phyloP scores from a whole-genome alignment of 352 stramenopile genomes.

The Phytophthora sp. region DNA sequence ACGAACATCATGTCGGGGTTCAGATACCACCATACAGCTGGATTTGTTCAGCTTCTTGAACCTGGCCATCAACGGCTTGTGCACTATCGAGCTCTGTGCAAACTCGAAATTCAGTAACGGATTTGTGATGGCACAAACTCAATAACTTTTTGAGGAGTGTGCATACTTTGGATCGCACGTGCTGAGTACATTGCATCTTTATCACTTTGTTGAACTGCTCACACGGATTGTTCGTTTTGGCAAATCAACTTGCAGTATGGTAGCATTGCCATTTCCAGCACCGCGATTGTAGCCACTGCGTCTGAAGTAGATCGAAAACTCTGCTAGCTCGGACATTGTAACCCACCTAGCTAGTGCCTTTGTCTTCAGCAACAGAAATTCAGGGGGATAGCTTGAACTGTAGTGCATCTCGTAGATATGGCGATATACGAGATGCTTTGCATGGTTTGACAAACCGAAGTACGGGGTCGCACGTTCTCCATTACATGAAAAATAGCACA shows the following conservation, averaged over 20 bases:
- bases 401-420: conserved; percentile 1
- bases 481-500: not conserved
- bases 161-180: not conserved
- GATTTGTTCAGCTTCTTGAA: not conserved
- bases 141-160: not conserved
- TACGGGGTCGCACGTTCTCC: not conserved
- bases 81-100: not conserved
- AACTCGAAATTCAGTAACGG: not conserved
- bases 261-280: not conserved
- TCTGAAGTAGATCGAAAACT: not conserved
- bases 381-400: not conserved
- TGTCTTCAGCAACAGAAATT: not conserved
- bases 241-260: not conserved
- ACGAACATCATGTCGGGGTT: not conserved
- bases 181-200: not conserved
- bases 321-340: not conserved
- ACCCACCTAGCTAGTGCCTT: no score
- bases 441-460: not conserved
- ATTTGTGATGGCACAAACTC: not conserved
- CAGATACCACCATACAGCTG: no score
- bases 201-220: not conserved
- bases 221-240: not conserved
- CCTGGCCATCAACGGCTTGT: not conserved
- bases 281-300: not conserved
- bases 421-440: not conserved